Base-by-base conservation (phyloP, 441 rosid genomes). In the Melastoma candidum region DNA sequence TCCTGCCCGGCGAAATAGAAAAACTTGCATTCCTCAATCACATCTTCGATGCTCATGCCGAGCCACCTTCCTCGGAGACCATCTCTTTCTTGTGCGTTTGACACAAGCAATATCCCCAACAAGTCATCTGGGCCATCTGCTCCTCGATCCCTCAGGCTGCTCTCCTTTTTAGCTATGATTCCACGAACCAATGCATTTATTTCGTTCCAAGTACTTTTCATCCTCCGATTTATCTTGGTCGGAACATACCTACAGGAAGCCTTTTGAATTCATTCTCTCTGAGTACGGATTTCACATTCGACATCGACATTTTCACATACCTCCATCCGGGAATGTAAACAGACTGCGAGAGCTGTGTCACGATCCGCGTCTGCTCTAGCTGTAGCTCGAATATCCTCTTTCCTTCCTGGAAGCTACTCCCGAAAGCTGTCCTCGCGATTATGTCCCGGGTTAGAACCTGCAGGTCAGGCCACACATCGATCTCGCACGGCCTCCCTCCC, bases 401-500 rank as follows among this genome's bases (percentile, higher is more conserved):
- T 14, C 79, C 83, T 75, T 75, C 67, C 64, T 69, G 71, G 56
- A 73, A 75, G 61, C 47, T 75, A 71, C 79, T 69, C 59, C 78
- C 81, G 25, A 80, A 75, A 29, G 74, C 81, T 17, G 73, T 70
- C 53, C 73, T 57, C 14, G 81, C 75, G 66, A 73, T 71, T 56
- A 58, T 64, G 68, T 75, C 83, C 17, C 48, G 61, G 1, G 79
- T 56, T 12, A 77, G 74, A n/a, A 63, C 67, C 43, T 68, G 81
- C 49, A 80, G 39, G 41, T 80, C 71, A 7, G 77, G 86, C 79
- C 78, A 71, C 17, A 77, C 63, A 59, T 80, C 81, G 13, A 80
- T 26, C 59, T 80, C 79, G 25, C 49, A 56, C 29, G 57, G 53
- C 6, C 41, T 9, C 50, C 56, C 71, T 56, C 22, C n/a, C 32